Conservation (phyloP, 2,329 filamentous ascomycete species). For the Ambrosiella xylebori region DNA sequence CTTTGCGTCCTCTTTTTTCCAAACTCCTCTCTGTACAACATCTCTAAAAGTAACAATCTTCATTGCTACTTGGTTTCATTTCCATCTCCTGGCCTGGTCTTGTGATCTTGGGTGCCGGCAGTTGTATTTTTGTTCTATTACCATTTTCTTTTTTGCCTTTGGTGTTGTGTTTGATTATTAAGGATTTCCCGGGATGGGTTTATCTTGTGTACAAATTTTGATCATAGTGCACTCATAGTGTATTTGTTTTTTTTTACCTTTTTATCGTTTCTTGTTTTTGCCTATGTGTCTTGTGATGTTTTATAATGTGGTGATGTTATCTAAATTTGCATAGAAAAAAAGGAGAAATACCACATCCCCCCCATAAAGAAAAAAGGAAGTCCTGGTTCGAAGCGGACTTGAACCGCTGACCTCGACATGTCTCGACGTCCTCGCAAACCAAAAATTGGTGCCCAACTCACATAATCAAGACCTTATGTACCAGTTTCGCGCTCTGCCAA, state of each 20-base stretch:
- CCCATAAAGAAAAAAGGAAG: no score
- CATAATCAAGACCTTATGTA: no score
- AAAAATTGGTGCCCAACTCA: no score
- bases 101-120: background rate
- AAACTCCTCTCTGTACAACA: constrained; percentile 9
- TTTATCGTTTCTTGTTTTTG: background rate
- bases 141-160: background rate
- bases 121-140: constrained; percentile 9
- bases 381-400: no score
- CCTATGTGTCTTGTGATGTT: no score
- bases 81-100: background rate
- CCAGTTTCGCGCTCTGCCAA: no score
- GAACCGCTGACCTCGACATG: no score
- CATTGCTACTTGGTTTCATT: constrained; percentile 1
- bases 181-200: background rate
- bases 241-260: constrained; percentile 10
- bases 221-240: constrained; percentile 11
- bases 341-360: no score
- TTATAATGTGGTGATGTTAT: no score
- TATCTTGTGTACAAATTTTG: constrained; percentile 6
- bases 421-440: no score
- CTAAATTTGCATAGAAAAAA: no score
- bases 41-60: constrained; percentile 5
- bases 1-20: background rate
- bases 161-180: constrained; percentile 1